A percentile compares a stretch with the other conserved stretches of the same genome.
These are phyloP conservation scores for Cutaneotrichosporon sp. DNA, from an alignment of 1,284 basidiomycete genomes.

Conservation along the genomic window DNA sequence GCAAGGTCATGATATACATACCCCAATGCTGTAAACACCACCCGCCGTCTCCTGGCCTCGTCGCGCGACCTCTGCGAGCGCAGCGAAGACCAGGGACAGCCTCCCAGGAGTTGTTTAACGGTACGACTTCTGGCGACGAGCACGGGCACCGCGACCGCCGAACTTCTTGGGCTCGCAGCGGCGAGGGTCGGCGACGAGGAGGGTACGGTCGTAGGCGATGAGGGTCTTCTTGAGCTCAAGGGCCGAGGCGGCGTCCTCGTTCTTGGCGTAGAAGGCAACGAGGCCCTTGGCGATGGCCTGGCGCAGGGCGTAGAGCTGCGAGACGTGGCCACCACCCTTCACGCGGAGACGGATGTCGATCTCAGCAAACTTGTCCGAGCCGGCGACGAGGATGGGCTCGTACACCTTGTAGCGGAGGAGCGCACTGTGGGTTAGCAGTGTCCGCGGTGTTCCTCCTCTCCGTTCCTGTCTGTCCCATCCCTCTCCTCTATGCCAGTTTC, in stretches of 20 bases:
- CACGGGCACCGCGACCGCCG: conserved; percentile 92
- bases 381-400: conserved; percentile 85
- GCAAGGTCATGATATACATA: conserved; percentile 26
- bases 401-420: conserved; percentile 98
- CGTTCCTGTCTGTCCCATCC: too few relatives aligned
- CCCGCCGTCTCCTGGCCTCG: conserved; percentile 10
- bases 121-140: conserved; percentile 95
- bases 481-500: not conserved
- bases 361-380: conserved; percentile 73
- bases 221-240: conserved; percentile 95
- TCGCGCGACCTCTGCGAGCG: conserved; percentile 18
- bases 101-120: conserved; percentile 59
- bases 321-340: conserved; percentile 99
- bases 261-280: conserved; percentile 96
- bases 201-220: conserved; percentile 87
- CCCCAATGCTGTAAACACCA: conserved; percentile 24
- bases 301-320: conserved; percentile 97
- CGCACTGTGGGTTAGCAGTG: conserved; percentile 52
- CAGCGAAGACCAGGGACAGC: not conserved
- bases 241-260: conserved; percentile 95
- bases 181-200: conserved; percentile 96
- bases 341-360: conserved; percentile 98
- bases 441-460: too few relatives aligned
- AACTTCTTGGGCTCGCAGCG: conserved; percentile 99
- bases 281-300: conserved; percentile 98